These are phyloP conservation scores for Heterobasidion occidentale DNA, from an alignment of 1,284 basidiomycete genomes.

Conservation along the genomic window DNA sequence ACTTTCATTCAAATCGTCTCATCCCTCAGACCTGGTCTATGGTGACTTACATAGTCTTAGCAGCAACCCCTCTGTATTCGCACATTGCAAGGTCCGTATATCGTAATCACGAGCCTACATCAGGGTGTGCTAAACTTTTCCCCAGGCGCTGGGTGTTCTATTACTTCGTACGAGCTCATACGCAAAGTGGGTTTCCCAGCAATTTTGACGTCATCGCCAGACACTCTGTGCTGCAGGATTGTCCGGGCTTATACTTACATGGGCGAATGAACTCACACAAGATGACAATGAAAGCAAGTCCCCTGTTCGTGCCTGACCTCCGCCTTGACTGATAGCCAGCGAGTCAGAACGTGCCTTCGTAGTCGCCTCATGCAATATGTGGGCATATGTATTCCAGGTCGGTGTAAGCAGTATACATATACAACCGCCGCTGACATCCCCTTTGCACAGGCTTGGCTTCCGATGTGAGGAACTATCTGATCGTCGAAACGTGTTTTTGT, in stretches of 20 bases:
- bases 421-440: neutral
- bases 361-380: constrained; percentile 31
- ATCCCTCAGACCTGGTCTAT: constrained; percentile 24
- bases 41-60: constrained; percentile 25
- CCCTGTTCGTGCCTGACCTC: neutral
- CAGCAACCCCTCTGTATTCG: constrained; percentile 26
- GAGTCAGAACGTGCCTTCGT: constrained; percentile 29
- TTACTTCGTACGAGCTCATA: constrained; percentile 21
- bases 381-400: constrained; percentile 24
- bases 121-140: neutral
- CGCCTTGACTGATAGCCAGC: neutral
- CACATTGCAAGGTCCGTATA: constrained; percentile 22
- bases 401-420: neutral
- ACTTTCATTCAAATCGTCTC: neutral
- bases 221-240: constrained; percentile 21
- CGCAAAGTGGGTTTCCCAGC: neutral
- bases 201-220: constrained; percentile 1
- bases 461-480: neutral
- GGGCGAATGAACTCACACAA: constrained; percentile 33
- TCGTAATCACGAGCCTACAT: no score
- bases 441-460: constrained; percentile 21
- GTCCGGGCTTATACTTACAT: constrained; percentile 30
- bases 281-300: constrained; percentile 30
- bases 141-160: constrained; percentile 31
- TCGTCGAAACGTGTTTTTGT: no score